Base-by-base conservation (phyloP, 208 protist genomes). In the Tritrichomonas musculus region DNA sequence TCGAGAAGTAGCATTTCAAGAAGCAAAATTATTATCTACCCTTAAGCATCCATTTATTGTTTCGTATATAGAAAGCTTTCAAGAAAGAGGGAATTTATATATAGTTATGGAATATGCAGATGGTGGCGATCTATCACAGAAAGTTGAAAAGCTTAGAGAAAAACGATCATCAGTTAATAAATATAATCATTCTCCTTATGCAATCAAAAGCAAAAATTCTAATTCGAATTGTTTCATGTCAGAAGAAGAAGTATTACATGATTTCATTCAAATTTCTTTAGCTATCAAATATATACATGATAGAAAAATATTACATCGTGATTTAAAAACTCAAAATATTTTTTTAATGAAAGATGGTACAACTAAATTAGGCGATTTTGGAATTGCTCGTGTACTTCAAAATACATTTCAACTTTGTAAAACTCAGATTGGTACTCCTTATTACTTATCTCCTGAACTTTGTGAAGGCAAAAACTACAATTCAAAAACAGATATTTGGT, bases 221-320 rank as follows among this genome's bases (percentile, higher is more conserved):
- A n/a, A n/a, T n/a, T n/a, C n/a, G 17, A 17, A n/a, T n/a, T n/a
- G n/a, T n/a, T n/a, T 33, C 66, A 41, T 92, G 44, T 47, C 66
- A 9, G 77, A 93, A 53, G 47, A 88, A 44, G 47, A 94, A 65
- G 33, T 94, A 25, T n/a, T 57, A 33, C 20, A 75, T 39, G 41
- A 69, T 57, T 92, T 92, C 41, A 92, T 95, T 25, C 95, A 96
- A 93, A 92, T 96, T 20, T 92, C 75, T 47, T 49, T 96, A 11
- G 96, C 94, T n/a, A 60, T 96, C 3, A 94, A 96, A 57, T 95
- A 96, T 77, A 72, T 95, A 36, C 96, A 96, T 92, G 94, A 95
- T 47, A 88, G 93, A 17, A 96, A 96, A 65, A 95, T 96, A 47
- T 93, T 96, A 39, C 96, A 96, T 93, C 94, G 96, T 41, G 96